A percentile compares a stretch with the other conserved stretches of the same genome.
Evolutionary conservation across 1,139 yeast species (phyloP).

Genomic region (Debaryomycetaceae sp.): DNA sequence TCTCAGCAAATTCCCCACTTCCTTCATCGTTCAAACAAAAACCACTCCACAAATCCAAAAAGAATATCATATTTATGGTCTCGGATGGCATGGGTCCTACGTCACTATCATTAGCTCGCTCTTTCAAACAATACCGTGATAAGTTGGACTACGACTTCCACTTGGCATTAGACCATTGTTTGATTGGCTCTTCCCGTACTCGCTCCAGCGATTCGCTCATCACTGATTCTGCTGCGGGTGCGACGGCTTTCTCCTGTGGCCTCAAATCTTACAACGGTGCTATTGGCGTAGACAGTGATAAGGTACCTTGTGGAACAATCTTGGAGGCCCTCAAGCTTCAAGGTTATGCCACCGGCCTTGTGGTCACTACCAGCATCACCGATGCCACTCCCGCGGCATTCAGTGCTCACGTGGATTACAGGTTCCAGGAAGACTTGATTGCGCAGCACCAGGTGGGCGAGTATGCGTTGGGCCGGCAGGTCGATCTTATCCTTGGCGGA

Average conservation of each 20-base stretch:
- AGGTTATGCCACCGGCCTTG: slow-evolving; percentile 17
- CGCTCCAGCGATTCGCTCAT: slow-evolving; percentile 13
- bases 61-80: slow-evolving; percentile 19
- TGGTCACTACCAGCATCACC: slow-evolving; percentile 17
- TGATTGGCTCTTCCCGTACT: slow-evolving; percentile 16
- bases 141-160: slow-evolving; percentile 10
- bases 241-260: slow-evolving; percentile 18
- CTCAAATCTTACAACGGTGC: slow-evolving; percentile 19
- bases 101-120: slow-evolving; percentile 15
- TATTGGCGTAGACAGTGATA: slow-evolving; percentile 14
- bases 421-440: slow-evolving; percentile 17
- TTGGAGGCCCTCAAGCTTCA: slow-evolving; percentile 17
- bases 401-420: slow-evolving; percentile 14
- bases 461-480: slow-evolving; percentile 13
- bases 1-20: too few relatives aligned
- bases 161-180: slow-evolving; percentile 11
- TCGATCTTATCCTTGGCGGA: slow-evolving; percentile 20
- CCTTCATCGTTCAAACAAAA: too few relatives aligned
- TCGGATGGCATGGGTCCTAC: slow-evolving; percentile 23
- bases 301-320: slow-evolving; percentile 16
- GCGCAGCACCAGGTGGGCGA: slow-evolving; percentile 20
- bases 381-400: slow-evolving; percentile 19
- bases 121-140: slow-evolving; percentile 15
- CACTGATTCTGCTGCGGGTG: slow-evolving; percentile 21
- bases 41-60: slow-evolving; percentile 7